These are phyloP conservation scores for Pisolithus albus DNA, from an alignment of 768 basidiomycete species.

Conservation along the genomic window DNA sequence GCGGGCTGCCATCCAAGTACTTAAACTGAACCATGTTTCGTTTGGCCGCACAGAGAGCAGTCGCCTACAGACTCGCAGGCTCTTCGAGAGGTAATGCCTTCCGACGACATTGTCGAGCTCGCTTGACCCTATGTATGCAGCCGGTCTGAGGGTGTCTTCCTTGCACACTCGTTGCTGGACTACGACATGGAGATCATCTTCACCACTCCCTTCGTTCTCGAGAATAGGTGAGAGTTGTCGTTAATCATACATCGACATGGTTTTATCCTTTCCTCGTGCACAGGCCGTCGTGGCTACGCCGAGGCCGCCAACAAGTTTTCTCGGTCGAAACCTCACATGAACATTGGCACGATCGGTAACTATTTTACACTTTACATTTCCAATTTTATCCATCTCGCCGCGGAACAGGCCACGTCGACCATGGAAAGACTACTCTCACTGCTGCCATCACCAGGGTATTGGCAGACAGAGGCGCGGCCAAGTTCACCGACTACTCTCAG, in stretches of 20 bases:
- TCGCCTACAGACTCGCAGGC: constrained; percentile 9
- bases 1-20: too few relatives aligned
- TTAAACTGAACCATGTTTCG: constrained; percentile 27
- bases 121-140: background rate
- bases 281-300: constrained; percentile 57
- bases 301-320: constrained; percentile 55
- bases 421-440: constrained; percentile 96
- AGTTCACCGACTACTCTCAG: constrained; percentile 92
- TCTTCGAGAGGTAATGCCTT: constrained; percentile 8
- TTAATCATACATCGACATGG: constrained; percentile 13
- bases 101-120: background rate
- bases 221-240: constrained; percentile 19
- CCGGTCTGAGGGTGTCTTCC: constrained; percentile 5
- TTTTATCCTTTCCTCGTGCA: background rate
- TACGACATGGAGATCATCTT: constrained; percentile 7
- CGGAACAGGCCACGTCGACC: constrained; percentile 80
- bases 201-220: constrained; percentile 3
- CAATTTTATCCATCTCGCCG: constrained; percentile 13
- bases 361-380: background rate
- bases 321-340: constrained; percentile 85
- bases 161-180: constrained; percentile 11
- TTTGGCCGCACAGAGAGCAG: constrained; percentile 19
- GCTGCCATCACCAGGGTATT: constrained; percentile 95
- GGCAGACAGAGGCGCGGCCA: constrained; percentile 60
- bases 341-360: constrained; percentile 87